Evolutionary conservation across 192 early-diverging fungal species (phyloP), one percentile per base, ranked within the genome.

Genomic region (Coemansia sp.): DNA sequence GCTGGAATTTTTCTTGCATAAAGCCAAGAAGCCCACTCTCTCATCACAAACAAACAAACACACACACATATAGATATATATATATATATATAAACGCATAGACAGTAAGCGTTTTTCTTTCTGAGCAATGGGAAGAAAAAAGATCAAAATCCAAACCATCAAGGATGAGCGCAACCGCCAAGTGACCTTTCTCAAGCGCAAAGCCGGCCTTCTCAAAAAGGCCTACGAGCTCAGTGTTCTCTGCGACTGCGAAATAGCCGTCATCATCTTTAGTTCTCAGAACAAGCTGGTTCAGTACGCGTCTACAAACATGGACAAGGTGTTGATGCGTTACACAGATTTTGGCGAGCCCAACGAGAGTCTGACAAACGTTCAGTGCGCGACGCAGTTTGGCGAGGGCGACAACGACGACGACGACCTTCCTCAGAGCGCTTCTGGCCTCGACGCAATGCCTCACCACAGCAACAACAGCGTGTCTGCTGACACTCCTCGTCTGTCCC

Each of bases 181-280:
- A 83, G 93, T 96, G 48, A 98, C 96, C 3, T 97, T 98, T 78
- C 83, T 92, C 51, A 98, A 98, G 83, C 85, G 96, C 65, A 96
- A 96, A 75, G 88, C 88, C 31, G 96, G 96, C 12, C 83, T 98
- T 62, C 92, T 97, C 88, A 98, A 98, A 77, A 98, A 98, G 79
- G 95, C 96, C 0, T 94, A 94, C 79, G 96, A 98, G 73, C 87
- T 98, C 28, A 90, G 88, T 60, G 93, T 97, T 3, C 83, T 98
- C 7, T 98, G 96, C 85, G 93, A 92, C 74, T 94, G 93, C 84
- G 93, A 98, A 73, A 93, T 98, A 33, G 95, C 91, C 6, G 84
- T 98, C 12, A 91, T 98, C 55, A 95, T 98, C 69, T 96, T 98
- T 84, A 95, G 90, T 77, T 89, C 86, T 20, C 93, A 92, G 64